Base-by-base conservation (phyloP, 139 green algal genomes). In the Tetraselmis chui region DNA sequence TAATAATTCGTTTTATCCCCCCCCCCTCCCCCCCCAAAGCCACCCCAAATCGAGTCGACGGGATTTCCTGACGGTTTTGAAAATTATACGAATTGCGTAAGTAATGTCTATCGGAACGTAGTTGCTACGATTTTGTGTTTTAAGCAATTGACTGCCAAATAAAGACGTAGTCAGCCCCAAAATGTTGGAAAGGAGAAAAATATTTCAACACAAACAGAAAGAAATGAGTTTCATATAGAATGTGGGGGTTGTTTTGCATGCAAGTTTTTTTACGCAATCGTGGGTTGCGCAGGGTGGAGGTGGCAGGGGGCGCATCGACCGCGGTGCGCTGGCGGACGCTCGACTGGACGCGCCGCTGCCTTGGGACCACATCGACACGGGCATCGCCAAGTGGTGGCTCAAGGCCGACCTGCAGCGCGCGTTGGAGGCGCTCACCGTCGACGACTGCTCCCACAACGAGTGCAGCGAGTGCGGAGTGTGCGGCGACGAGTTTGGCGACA, bases 381-480 rank as follows among this genome's bases (percentile, higher is more conserved):
- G 79, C 58, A 92, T 95, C 78, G 58, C 81, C 75, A 95, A 94
- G 85, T 92, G 83, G 83, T 95, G 92, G 92, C 89, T 95, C 2
- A 95, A 67, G 45, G 45, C 92, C 23, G 92, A 95, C 81, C 86
- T 95, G 78, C 92, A 95, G 87, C 75, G 78, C 29, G 92, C 92
- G 18, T 84, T 95, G 59, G 92, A 95, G 85, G 92, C 90, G 0
- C 76, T 84, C 32, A 95, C 92, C 1, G 87, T 95, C 67, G 88
- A 92, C 28, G 92, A 95, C 87, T 95, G 92, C 89, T 90, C 87
- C 0, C 92, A 95, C 85, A 87, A 87, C 26, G 25, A 91, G 25
- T 95, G 91, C 87, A 88, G 83, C 82, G 85, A 95, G 80, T 95
- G 91, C 87, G 91, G 91, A 32, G 91, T 95, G 76, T 95, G 91